These are phyloP conservation scores for Waitea zeae DNA, from an alignment of 1,284 basidiomycete species.

Conservation along the genomic window DNA sequence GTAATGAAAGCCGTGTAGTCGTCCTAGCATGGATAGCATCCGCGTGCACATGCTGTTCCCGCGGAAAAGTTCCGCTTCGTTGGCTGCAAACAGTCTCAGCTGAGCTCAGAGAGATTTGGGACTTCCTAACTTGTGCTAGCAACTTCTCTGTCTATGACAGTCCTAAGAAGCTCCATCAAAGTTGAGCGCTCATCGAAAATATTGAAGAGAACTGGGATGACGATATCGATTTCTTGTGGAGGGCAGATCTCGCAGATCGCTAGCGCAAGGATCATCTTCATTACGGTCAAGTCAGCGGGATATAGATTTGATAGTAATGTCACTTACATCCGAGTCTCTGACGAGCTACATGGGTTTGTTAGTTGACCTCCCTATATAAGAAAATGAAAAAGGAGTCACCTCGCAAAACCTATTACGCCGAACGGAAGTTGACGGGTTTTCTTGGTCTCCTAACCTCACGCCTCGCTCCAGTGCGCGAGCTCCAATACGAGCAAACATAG, in stretches of 20 bases:
- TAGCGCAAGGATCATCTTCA: conserved; percentile 57
- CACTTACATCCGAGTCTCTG: conserved; percentile 50
- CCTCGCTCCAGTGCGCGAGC: conserved; percentile 73
- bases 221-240: conserved; percentile 59
- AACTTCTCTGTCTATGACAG: conserved; percentile 76
- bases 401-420: conserved; percentile 48
- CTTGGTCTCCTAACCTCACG: conserved; percentile 47
- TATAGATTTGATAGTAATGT: not conserved
- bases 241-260: conserved; percentile 81
- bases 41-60: conserved; percentile 76
- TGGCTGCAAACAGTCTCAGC: conserved; percentile 25
- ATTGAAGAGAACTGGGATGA: conserved; percentile 77
- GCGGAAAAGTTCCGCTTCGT: conserved; percentile 68
- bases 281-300: conserved; percentile 1
- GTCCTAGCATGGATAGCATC: conserved; percentile 73
- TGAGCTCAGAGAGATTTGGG: not conserved
- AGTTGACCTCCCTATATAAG: conserved; percentile 2
- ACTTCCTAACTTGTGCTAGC: conserved; percentile 41
- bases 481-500: conserved; percentile 81
- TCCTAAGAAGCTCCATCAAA: conserved; percentile 60
- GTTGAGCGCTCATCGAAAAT: conserved; percentile 68
- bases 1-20: conserved; percentile 80
- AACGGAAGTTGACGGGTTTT: conserved; percentile 29
- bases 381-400: conserved; percentile 33
- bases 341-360: conserved; percentile 32